Evolutionary conservation across 768 basidiomycete species (phyloP).

Genomic region (Coprinopsis strossmayeri): DNA sequence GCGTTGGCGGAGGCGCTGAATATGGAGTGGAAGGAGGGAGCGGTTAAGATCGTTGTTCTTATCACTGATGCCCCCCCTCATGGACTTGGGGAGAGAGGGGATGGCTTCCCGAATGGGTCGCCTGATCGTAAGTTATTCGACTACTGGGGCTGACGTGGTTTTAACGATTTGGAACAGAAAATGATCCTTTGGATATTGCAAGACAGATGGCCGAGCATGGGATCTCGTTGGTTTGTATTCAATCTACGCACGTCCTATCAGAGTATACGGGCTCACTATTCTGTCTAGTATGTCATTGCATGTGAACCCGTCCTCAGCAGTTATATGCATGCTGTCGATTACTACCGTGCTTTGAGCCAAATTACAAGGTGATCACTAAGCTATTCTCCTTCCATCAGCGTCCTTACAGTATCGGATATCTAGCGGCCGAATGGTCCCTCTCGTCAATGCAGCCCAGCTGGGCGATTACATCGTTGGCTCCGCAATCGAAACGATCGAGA

Average conservation of each 20-base stretch:
- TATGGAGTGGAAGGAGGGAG: slow-evolving; percentile 41
- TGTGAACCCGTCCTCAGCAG: slow-evolving; percentile 39
- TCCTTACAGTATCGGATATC: no score
- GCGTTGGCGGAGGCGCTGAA: slow-evolving; percentile 42
- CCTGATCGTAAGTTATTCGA: slow-evolving; percentile 21
- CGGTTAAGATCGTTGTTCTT: slow-evolving; percentile 47
- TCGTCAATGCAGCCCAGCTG: slow-evolving; percentile 22
- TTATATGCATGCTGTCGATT: no score
- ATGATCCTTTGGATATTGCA: slow-evolving; percentile 24
- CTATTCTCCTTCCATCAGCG: no score
- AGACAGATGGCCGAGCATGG: slow-evolving; percentile 43
- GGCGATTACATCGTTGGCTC: slow-evolving; percentile 24
- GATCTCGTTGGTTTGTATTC: slow-evolving; percentile 39
- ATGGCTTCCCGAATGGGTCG: slow-evolving; percentile 27
- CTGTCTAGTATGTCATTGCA: slow-evolving; percentile 44
- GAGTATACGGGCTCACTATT: not conserved
- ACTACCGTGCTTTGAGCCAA: no score
- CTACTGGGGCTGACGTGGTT: not conserved
- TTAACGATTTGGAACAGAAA: slow-evolving; percentile 14
- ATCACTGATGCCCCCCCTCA: slow-evolving; percentile 57
- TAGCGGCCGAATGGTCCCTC: slow-evolving; percentile 23
- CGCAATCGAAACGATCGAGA: slow-evolving; percentile 24
- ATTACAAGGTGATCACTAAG: no score
- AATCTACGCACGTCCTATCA: slow-evolving; percentile 11
- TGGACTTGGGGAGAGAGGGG: slow-evolving; percentile 48